These are phyloP conservation scores for Leptographium galeiforme DNA, from an alignment of 2,329 filamentous ascomycete species.

Conservation along the genomic window DNA sequence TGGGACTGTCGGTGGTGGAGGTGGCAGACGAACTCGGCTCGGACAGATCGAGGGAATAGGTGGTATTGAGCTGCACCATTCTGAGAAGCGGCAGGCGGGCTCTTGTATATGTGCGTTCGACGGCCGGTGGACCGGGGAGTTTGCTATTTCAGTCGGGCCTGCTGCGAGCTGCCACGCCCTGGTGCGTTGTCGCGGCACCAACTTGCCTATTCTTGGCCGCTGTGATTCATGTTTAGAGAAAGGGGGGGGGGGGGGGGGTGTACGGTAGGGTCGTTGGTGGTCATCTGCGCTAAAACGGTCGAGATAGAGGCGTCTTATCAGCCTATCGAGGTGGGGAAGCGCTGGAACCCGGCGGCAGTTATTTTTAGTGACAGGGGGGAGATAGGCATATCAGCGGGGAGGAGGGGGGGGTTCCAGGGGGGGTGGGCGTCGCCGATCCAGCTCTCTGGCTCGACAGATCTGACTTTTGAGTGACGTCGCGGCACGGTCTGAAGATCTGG, in stretches of 20 bases:
- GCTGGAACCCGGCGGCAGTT: too few species aligned
- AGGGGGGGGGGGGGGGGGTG: too few species aligned
- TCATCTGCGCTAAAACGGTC: not conserved
- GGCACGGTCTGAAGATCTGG: too few species aligned
- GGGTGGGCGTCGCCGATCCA: too few species aligned
- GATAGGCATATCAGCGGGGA: too few species aligned
- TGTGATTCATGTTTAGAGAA: not conserved
- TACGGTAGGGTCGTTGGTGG: not conserved
- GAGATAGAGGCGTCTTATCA: not conserved
- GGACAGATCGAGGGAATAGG: not conserved
- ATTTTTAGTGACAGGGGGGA: too few species aligned
- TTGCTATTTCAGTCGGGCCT: not conserved
- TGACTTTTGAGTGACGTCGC: too few species aligned
- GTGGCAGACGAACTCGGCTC: not conserved
- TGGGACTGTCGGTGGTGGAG: not conserved
- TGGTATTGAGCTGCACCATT: slow-evolving; percentile 1
- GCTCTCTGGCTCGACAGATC: too few species aligned
- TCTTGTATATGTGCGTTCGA: not conserved
- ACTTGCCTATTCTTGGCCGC: not conserved
- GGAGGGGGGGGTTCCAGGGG: too few species aligned
- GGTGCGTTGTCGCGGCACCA: not conserved
- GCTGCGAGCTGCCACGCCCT: not conserved
- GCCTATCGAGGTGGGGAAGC: too few species aligned
- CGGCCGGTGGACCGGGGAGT: not conserved
- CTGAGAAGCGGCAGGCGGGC: not conserved